Evolutionary conservation across 148 eudicot genomes (phyloP).

Genomic region (Dysphania ambrosioides): DNA sequence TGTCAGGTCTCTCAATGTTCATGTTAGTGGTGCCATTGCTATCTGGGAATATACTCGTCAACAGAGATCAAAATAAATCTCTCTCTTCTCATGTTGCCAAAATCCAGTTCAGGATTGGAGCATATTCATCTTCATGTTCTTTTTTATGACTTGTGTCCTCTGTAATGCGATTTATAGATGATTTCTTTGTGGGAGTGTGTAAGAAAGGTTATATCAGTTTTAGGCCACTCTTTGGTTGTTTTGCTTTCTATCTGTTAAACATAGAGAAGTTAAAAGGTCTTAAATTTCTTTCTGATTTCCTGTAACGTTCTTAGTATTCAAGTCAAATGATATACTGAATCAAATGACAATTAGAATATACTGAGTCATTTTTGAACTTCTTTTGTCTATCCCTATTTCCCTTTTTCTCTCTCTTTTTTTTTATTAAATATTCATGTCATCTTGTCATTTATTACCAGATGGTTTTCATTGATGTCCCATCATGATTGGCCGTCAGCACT

Average conservation of each 20-base stretch:
- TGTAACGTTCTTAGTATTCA: neutral
- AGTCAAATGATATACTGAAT: neutral
- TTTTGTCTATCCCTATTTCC: neutral
- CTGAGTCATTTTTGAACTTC: neutral
- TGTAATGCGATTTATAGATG: neutral
- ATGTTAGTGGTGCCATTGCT: constrained; percentile 97
- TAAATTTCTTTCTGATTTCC: neutral
- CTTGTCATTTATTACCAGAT: neutral
- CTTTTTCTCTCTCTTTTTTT: neutral
- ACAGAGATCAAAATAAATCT: constrained; percentile 50
- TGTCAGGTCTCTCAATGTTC: constrained; percentile 96
- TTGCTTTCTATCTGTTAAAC: neutral
- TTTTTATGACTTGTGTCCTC: neutral
- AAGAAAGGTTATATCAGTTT: neutral
- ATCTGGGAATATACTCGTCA: constrained; percentile 99
- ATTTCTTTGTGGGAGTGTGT: neutral
- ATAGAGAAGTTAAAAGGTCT: neutral
- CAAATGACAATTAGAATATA: neutral
- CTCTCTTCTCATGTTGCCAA: neutral
- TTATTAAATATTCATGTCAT: neutral
- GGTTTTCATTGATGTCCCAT: neutral
- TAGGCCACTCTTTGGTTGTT: neutral
- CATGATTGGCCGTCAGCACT: neutral
- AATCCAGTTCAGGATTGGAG: neutral
- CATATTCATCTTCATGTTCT: neutral